phyloP scores from a whole-genome alignment of 1,284 basidiomycete species.

The Salmacisia buchloeana region DNA sequence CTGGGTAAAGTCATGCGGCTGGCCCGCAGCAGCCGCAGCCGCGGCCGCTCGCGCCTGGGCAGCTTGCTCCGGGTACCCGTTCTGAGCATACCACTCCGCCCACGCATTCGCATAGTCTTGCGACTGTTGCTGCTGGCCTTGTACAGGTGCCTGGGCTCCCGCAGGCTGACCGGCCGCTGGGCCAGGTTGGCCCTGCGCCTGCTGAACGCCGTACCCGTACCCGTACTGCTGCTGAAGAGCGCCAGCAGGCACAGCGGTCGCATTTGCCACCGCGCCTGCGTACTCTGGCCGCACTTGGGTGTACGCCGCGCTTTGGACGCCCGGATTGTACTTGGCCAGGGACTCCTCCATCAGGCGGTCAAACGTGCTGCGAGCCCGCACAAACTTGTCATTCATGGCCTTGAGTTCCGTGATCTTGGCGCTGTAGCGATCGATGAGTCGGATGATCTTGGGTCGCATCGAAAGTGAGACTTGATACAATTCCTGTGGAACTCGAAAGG shows the following conservation, averaged over 20 bases:
- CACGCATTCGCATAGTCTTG: constrained; percentile 15
- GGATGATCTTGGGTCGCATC: constrained; percentile 86
- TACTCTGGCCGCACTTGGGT: constrained; percentile 16
- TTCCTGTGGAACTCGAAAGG: constrained; percentile 57
- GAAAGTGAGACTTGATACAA: constrained; percentile 83
- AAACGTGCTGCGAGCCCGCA: constrained; percentile 73
- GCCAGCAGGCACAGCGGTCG: background rate
- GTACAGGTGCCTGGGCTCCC: background rate
- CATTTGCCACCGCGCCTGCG: constrained; percentile 10
- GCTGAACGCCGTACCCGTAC: background rate
- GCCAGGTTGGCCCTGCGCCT: constrained; percentile 47
- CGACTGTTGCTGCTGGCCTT: constrained; percentile 10
- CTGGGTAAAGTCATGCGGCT: constrained; percentile 15
- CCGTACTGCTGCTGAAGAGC: constrained; percentile 9
- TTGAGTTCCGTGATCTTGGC: constrained; percentile 61
- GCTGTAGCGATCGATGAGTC: constrained; percentile 87
- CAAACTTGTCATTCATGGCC: constrained; percentile 82
- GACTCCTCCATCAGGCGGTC: constrained; percentile 88
- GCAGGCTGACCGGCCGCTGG: background rate
- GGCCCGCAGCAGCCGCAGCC: constrained; percentile 13
- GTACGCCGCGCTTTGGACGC: constrained; percentile 17
- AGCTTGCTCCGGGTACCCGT: constrained; percentile 12
- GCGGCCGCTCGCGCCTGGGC: constrained; percentile 12
- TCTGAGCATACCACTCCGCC: constrained; percentile 13
- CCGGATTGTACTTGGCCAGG: constrained; percentile 62